These are phyloP conservation scores for Cyathus striatus DNA, from an alignment of 768 basidiomycete species.

Conservation along the genomic window DNA sequence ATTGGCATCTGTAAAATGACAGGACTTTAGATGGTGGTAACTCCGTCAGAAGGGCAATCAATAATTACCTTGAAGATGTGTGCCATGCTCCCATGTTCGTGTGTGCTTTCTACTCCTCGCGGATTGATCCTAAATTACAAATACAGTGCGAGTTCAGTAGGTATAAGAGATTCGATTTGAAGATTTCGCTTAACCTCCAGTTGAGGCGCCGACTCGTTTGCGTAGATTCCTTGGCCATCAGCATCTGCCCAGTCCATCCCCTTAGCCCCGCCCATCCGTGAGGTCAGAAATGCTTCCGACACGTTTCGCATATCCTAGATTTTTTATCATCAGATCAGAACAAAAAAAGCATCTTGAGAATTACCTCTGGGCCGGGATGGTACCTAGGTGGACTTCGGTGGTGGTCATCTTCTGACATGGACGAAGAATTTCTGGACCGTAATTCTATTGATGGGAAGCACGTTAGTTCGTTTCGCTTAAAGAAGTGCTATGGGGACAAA, in stretches of 20 bases:
- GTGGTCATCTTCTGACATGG: constrained; percentile 45
- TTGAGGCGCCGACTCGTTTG: constrained; percentile 34
- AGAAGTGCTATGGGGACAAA: neutral
- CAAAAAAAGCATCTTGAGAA: constrained; percentile 4
- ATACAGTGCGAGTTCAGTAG: constrained; percentile 4
- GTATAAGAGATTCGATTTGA: constrained; percentile 1
- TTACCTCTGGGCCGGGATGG: constrained; percentile 38
- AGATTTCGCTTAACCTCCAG: constrained; percentile 31
- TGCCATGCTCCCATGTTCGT: constrained; percentile 56
- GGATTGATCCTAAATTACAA: constrained; percentile 28
- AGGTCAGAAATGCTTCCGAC: constrained; percentile 34
- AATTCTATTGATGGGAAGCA: constrained; percentile 25
- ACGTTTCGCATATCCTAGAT: constrained; percentile 31
- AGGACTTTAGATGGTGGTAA: no score
- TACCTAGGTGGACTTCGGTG: constrained; percentile 40
- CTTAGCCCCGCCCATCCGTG: constrained; percentile 36
- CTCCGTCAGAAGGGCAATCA: constrained; percentile 2
- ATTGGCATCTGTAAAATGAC: constrained; percentile 25
- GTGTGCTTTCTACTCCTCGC: constrained; percentile 49
- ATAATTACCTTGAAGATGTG: constrained; percentile 35
- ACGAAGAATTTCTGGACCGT: constrained; percentile 49
- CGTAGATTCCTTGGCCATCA: constrained; percentile 37
- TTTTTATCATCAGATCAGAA: constrained; percentile 3
- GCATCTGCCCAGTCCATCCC: constrained; percentile 42
- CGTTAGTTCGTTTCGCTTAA: no score